A percentile compares a stretch with the other conserved stretches of the same genome.
Conservation (phyloP, 2,329 filamentous ascomycete genomes). For the Arthroderma sp. region DNA sequence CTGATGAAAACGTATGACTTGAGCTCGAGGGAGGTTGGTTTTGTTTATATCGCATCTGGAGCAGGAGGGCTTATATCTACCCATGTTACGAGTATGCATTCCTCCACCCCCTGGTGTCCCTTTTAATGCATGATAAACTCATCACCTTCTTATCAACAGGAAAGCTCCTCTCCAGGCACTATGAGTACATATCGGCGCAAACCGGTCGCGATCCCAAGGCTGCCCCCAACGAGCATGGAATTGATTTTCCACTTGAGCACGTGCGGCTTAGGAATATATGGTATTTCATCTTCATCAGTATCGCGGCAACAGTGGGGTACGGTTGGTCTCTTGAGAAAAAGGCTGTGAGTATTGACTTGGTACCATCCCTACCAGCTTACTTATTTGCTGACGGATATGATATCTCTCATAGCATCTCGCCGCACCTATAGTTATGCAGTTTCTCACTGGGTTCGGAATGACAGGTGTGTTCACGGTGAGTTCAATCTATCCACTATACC, state of each 20-base stretch:
- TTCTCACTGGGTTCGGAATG: neutral
- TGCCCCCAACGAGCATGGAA: neutral
- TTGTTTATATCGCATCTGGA: constrained; percentile 2
- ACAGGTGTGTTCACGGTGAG: constrained; percentile 1
- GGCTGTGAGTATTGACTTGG: neutral
- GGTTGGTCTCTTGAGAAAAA: constrained; percentile 2
- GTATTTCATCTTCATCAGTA: constrained; percentile 2
- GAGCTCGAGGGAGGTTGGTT: neutral
- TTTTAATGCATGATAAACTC: neutral
- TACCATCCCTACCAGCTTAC: neutral
- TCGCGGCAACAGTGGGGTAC: neutral
- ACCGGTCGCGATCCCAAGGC: constrained; percentile 1
- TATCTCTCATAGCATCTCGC: neutral
- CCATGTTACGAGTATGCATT: constrained; percentile 1
- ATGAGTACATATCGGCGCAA: constrained; percentile 1
- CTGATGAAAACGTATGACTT: constrained; percentile 1
- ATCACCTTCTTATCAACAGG: neutral
- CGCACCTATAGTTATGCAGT: constrained; percentile 2
- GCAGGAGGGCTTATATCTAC: constrained; percentile 2
- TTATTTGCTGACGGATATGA: neutral
- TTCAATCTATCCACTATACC: neutral
- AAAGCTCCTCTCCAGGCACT: constrained; percentile 3
- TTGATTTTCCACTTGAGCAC: constrained; percentile 4
- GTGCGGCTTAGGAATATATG: neutral
- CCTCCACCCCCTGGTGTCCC: neutral